phyloP scores from a whole-genome alignment of 805 yeast species.

The Alloascoidea africana region DNA sequence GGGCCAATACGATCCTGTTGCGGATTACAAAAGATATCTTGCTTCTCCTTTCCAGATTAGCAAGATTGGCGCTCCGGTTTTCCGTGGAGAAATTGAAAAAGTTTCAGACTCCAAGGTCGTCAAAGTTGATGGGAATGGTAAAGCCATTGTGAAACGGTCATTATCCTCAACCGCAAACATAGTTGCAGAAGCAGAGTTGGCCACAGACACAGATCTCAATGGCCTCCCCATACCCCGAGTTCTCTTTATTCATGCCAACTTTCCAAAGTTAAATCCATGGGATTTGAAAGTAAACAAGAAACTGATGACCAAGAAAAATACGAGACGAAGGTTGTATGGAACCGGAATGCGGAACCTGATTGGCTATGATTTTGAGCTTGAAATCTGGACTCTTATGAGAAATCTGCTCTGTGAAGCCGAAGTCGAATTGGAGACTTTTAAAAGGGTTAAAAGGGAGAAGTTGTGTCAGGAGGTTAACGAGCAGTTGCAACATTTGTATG shows the following conservation, averaged over 20 bases:
- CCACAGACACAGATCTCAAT: constrained; percentile 4
- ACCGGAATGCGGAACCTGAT: constrained; percentile 33
- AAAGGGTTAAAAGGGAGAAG: constrained; percentile 6
- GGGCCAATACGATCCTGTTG: constrained; percentile 62
- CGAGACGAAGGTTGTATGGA: constrained; percentile 39
- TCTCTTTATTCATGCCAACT: constrained; percentile 50
- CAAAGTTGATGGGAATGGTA: too few species aligned
- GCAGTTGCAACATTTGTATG: constrained; percentile 1
- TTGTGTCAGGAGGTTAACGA: constrained; percentile 1
- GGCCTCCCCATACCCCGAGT: constrained; percentile 16
- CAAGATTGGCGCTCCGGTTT: too few species aligned
- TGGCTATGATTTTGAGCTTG: constrained; percentile 41
- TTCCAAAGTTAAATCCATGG: constrained; percentile 55
- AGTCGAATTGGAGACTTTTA: constrained; percentile 28
- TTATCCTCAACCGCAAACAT: too few species aligned
- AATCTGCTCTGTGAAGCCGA: constrained; percentile 35
- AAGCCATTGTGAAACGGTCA: too few species aligned
- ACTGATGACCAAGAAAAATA: constrained; percentile 24
- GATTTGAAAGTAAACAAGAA: constrained; percentile 25
- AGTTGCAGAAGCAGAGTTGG: background rate
- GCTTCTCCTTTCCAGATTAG: too few species aligned
- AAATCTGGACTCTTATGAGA: constrained; percentile 46
- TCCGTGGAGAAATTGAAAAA: too few species aligned
- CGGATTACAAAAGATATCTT: constrained; percentile 28
- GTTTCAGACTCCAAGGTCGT: background rate